Evolutionary conservation across 192 early-diverging fungal species (phyloP).

Genomic region (Backusella sp.): DNA sequence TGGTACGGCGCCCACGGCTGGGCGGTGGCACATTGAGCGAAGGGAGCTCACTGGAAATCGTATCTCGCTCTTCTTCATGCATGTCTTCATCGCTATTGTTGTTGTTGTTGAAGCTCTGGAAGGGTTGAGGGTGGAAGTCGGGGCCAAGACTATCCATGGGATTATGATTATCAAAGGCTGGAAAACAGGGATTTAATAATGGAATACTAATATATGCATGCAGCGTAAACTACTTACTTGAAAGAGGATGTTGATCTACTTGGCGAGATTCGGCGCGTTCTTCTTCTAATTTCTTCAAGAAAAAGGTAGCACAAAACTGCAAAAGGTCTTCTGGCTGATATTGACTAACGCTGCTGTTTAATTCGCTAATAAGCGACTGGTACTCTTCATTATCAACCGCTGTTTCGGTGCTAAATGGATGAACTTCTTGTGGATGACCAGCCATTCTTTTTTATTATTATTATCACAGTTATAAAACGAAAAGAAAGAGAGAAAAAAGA

Average conservation of each 20-base stretch:
- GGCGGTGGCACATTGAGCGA: conserved; percentile 49
- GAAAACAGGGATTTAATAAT: too few species aligned
- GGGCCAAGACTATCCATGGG: background rate
- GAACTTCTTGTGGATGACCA: background rate
- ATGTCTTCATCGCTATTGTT: conserved; percentile 34
- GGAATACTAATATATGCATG: too few species aligned
- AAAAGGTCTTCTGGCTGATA: conserved; percentile 84
- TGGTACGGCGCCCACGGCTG: conserved; percentile 88
- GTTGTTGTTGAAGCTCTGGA: background rate
- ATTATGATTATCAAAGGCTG: background rate
- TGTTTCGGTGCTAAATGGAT: background rate
- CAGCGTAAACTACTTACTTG: background rate
- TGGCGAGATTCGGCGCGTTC: conserved; percentile 52
- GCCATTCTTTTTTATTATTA: background rate
- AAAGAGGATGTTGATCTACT: background rate
- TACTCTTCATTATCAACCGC: conserved; percentile 30
- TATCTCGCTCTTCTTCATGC: conserved; percentile 52
- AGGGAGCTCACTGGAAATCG: conserved; percentile 9
- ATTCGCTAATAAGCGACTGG: conserved; percentile 73
- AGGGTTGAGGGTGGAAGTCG: background rate
- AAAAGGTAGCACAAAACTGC: conserved; percentile 90
- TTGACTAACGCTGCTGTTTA: conserved; percentile 75
- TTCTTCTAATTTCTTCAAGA: conserved; percentile 80
- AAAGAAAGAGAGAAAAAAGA: background rate
- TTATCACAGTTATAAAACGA: background rate